Base-by-base conservation (phyloP, 805 yeast genomes). In the Metschnikowia arizonensis region DNA sequence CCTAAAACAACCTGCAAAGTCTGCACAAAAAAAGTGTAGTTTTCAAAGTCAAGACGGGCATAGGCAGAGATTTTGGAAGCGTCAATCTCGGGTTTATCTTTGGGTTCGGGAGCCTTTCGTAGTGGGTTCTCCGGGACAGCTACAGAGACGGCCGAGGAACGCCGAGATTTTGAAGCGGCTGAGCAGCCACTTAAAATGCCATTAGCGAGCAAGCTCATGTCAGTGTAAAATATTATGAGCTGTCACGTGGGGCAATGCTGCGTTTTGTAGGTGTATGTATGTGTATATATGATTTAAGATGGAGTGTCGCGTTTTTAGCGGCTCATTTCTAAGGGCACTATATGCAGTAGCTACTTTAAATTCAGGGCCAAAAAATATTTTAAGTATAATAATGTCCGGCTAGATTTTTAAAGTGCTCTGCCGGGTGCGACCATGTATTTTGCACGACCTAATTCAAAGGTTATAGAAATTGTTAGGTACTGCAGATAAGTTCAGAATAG, bases 1-100 rank as follows among this genome's bases (percentile, higher is more conserved):
- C 99, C 99, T 35, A 93, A 71, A 7, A 91, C 78, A 1, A 91
- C 96, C 64, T 93, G 97, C 59, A 93, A 74, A 1, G 99, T 93
- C 66, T 93, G 99, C 9, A 93, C 97, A 57, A 91, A 93, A 61
- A 93, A 93, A 2, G 97, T 90, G 62, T 85, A 91, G 52, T 87
- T 81, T 48, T 87, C 96, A 63, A 93, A 93, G 62, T 93, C 98
- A 32, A 93, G 68, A 55, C 89, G 71, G 1, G 93, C 93, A 62
- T 79, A 79, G 3, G 83, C 83, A 21, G 79, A 77, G 26, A 78
- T 77, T 44, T 68, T 62, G 40, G 44, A 38, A 25, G 44, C 44
- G 33, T 29, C 33, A 5, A 39, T 21, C n/a, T n/a, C n/a, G n/a
- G n/a, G n/a, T n/a, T n/a, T n/a, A n/a, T n/a, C 24, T 21, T 21